Evolutionary conservation across 192 early-diverging fungal species (phyloP).

Genomic region (Allomyces arbusculus): DNA sequence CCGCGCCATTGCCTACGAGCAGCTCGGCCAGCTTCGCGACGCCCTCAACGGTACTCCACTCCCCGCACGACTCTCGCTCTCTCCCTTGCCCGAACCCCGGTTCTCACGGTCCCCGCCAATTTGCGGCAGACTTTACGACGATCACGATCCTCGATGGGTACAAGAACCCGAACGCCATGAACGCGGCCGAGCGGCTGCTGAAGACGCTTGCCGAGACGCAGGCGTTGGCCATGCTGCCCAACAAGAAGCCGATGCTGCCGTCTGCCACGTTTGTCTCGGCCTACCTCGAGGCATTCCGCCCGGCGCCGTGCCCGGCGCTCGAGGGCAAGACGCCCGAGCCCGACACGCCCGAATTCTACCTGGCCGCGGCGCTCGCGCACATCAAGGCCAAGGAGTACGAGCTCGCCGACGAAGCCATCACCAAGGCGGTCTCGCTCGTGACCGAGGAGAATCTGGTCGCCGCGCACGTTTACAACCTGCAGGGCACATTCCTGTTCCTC

Average conservation of each 20-base stretch:
- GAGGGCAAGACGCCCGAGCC: slow-evolving; percentile 9
- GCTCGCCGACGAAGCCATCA: slow-evolving; percentile 33
- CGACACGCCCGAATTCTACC: slow-evolving; percentile 25
- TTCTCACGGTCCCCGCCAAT: not conserved
- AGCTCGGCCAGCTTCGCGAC: slow-evolving; percentile 19
- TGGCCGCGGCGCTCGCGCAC: slow-evolving; percentile 27
- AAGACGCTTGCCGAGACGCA: slow-evolving; percentile 58
- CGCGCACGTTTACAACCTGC: slow-evolving; percentile 59
- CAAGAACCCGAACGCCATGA: slow-evolving; percentile 57
- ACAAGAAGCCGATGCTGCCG: slow-evolving; percentile 30
- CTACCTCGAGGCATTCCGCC: slow-evolving; percentile 83
- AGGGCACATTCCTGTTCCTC: slow-evolving; percentile 76
- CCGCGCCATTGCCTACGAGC: slow-evolving; percentile 44
- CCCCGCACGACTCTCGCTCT: not conserved
- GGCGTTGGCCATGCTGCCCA: slow-evolving; percentile 52
- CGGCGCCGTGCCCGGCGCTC: slow-evolving; percentile 10
- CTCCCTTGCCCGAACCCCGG: not conserved
- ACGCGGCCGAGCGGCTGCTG: slow-evolving; percentile 70
- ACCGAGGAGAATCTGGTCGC: slow-evolving; percentile 13
- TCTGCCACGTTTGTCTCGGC: slow-evolving; percentile 77
- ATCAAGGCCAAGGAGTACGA: slow-evolving; percentile 33
- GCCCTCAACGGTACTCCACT: slow-evolving; percentile 24
- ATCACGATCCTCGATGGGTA: slow-evolving; percentile 90
- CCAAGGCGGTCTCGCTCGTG: slow-evolving; percentile 41
- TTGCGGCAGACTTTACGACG: slow-evolving; percentile 53